Percentiles rank a stretch among this genome's conserved stretches.
phyloP scores from a whole-genome alignment of 2,329 filamentous ascomycete genomes.

The Apiospora pterosperma region DNA sequence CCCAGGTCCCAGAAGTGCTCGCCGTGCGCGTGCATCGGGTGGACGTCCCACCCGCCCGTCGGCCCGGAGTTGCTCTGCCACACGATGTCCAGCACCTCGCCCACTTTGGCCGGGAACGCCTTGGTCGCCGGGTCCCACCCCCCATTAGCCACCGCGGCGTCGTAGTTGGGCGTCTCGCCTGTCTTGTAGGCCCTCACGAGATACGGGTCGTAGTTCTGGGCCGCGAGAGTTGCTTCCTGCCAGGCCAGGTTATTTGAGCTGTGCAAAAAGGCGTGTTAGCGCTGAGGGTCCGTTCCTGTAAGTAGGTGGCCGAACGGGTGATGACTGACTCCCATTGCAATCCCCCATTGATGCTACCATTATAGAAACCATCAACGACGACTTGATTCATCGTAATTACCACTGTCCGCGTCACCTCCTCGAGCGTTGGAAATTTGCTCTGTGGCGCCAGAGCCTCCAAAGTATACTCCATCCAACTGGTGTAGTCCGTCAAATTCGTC shows the following conservation, averaged over 20 bases:
- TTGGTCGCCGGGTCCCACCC: slow-evolving; percentile 51
- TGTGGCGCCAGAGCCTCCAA: slow-evolving; percentile 32
- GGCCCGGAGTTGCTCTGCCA: slow-evolving; percentile 38
- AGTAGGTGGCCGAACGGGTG: neutral
- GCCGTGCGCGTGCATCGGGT: slow-evolving; percentile 55
- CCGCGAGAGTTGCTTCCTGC: slow-evolving; percentile 31
- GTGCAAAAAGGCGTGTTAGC: neutral
- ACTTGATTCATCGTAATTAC: slow-evolving; percentile 42
- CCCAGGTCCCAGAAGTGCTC: slow-evolving; percentile 52
- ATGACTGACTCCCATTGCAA: slow-evolving; percentile 32
- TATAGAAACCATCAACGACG: slow-evolving; percentile 28
- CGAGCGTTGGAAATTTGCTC: slow-evolving; percentile 33
- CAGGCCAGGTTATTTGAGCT: slow-evolving; percentile 42
- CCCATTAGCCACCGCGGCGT: slow-evolving; percentile 42
- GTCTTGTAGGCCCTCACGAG: slow-evolving; percentile 49
- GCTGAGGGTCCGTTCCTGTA: neutral
- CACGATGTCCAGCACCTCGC: slow-evolving; percentile 55
- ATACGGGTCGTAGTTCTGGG: slow-evolving; percentile 35
- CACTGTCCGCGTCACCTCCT: slow-evolving; percentile 47
- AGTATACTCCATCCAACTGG: slow-evolving; percentile 43
- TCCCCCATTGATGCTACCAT: slow-evolving; percentile 24
- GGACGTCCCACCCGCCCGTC: slow-evolving; percentile 38
- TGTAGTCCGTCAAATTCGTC: slow-evolving; percentile 23
- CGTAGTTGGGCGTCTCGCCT: slow-evolving; percentile 51
- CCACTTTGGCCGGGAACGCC: slow-evolving; percentile 50